Base-by-base conservation (phyloP, 148 eudicot species). In the Chenopodium berlandieri region DNA sequence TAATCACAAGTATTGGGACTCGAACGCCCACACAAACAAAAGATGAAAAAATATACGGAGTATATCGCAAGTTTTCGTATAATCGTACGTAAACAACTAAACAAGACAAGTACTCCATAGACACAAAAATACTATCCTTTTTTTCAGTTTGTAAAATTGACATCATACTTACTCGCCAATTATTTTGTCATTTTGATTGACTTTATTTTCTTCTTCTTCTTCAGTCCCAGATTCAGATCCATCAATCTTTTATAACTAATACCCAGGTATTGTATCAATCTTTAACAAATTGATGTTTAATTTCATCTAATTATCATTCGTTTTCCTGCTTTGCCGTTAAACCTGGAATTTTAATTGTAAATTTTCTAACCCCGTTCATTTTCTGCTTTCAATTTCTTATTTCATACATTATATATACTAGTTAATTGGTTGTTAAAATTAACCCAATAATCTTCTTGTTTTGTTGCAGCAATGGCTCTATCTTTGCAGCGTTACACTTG, bases 401-500 rank as follows among this genome's bases (percentile, higher is more conserved):
- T 56, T 56, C 22, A 56, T 37, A 56, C 22, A 14, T 56, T 56
- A 13, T 3, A 4, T 14, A 31, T 31, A 31, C 32, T 31, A 34
- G 37, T 34, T 34, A 34, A 34, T 34, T 56, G 16, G 62, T 10
- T 14, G 19, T 62, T 22, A 4, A 62, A 62, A 20, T 20, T 22
- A 4, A 62, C 9, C n/a, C 23, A 20, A 20, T 22, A 62, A 19
- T 22, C 65, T 19, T 22, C n/a, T 70, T 37, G 48, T 32, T 70
- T 19, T 31, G 47, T 76, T 40, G 54, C 54, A 62, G 79, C 71
- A 11, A 77, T 77, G 81, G 81, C 81, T 50, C 67, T 79, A 7
- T 79, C 81, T 4, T 56, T 79, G 40, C 65, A 50, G 52, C 81
- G 81, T 32, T 79, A 69, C 66, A 69, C 81, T 69, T 31, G 60